Percentiles rank a stretch among this genome's conserved stretches.
phyloP scores from a whole-genome alignment of 73 alveolate species.

The Paramecium biaurelia region DNA sequence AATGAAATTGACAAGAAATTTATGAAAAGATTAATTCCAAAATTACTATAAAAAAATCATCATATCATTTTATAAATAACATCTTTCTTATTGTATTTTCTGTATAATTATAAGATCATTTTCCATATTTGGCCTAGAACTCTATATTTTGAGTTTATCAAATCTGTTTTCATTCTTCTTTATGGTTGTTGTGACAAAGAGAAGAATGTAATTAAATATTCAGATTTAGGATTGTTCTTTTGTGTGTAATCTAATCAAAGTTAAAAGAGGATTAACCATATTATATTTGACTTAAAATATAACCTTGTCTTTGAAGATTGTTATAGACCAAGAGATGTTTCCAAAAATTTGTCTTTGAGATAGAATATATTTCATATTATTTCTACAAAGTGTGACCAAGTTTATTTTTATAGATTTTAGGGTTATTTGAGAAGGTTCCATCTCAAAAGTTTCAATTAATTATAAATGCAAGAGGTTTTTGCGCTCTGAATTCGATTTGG shows the following conservation, averaged over 20 bases:
- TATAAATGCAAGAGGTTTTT: not conserved
- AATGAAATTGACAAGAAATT: no score
- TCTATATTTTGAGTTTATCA: not conserved
- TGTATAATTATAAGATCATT: not conserved
- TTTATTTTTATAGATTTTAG: not conserved
- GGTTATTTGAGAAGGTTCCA: not conserved
- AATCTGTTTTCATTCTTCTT: constrained; percentile 7
- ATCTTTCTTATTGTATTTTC: not conserved
- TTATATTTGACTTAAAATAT: not conserved
- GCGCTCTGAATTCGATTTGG: not conserved
- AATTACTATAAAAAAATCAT: no score
- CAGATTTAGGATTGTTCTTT: not conserved
- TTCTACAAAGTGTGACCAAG: not conserved
- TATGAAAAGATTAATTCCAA: no score
- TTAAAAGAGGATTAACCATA: not conserved
- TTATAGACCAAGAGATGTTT: not conserved
- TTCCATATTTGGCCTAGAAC: not conserved
- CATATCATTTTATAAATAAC: not conserved
- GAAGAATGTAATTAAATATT: not conserved
- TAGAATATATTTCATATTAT: not conserved
- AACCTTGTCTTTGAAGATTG: not conserved
- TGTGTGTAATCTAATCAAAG: not conserved
- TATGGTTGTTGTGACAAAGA: not conserved
- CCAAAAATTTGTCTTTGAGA: not conserved
- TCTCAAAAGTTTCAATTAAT: not conserved